phyloP scores from a whole-genome alignment of 2,329 filamentous ascomycete genomes.

The Xylariaceae sp. region DNA sequence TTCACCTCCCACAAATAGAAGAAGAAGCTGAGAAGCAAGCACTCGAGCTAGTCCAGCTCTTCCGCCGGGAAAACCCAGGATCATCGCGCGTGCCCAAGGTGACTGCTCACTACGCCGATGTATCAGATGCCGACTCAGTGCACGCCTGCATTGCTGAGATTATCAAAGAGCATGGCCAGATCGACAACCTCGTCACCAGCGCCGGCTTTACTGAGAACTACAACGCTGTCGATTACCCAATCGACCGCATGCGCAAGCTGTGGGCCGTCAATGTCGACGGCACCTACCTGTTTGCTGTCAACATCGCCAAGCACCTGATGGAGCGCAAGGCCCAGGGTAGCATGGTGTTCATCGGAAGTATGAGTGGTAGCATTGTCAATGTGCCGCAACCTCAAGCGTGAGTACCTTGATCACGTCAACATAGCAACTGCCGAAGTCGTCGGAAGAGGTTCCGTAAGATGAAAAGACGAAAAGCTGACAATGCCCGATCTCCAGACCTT shows the following conservation, averaged over 20 bases:
- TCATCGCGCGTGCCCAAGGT: constrained; percentile 77
- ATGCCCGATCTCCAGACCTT: constrained; percentile 60
- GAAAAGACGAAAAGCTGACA: constrained; percentile 21
- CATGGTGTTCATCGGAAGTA: constrained; percentile 94
- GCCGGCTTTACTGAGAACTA: constrained; percentile 97
- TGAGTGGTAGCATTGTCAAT: constrained; percentile 93
- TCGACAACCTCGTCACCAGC: constrained; percentile 93
- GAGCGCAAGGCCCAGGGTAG: constrained; percentile 78
- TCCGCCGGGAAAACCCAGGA: constrained; percentile 80
- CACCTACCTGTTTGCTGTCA: constrained; percentile 86
- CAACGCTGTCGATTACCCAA: constrained; percentile 87
- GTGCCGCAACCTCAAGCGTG: constrained; percentile 89
- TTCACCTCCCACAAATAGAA: constrained; percentile 55
- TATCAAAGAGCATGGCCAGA: constrained; percentile 74
- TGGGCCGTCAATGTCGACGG: constrained; percentile 95
- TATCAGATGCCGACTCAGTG: constrained; percentile 81
- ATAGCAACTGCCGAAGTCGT: too few species aligned
- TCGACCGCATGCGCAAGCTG: constrained; percentile 89
- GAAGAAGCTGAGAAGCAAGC: constrained; percentile 85
- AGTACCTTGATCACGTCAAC: constrained; percentile 43
- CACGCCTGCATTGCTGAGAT: constrained; percentile 75
- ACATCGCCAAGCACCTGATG: constrained; percentile 88
- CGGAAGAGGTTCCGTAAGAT: background rate
- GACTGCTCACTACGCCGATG: constrained; percentile 89
- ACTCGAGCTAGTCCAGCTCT: constrained; percentile 73